Conservation (phyloP, 768 basidiomycete species). For the Russula dissimulans region DNA sequence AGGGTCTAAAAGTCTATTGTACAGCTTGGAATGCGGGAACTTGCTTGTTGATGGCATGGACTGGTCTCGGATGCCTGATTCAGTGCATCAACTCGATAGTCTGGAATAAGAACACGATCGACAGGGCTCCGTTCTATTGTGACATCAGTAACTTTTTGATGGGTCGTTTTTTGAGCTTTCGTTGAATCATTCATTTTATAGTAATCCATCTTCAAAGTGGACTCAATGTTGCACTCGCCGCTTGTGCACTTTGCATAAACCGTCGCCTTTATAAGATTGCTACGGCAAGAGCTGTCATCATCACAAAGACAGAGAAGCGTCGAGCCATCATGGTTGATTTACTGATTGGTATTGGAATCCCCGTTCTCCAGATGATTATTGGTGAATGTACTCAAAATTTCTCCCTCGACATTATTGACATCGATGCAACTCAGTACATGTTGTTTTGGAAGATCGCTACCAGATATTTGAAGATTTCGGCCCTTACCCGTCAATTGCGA, state of each 20-base stretch:
- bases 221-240: conserved; percentile 30
- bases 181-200: conserved; percentile 17
- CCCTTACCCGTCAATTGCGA: conserved; percentile 32
- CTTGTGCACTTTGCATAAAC: conserved; percentile 37
- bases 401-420: background rate
- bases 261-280: conserved; percentile 41
- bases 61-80: conserved; percentile 24
- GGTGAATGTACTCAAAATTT: background rate
- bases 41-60: conserved; percentile 64
- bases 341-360: conserved; percentile 24
- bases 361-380: conserved; percentile 1
- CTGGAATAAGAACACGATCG: conserved; percentile 52
- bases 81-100: conserved; percentile 57
- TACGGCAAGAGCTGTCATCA: conserved; percentile 25
- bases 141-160: conserved; percentile 40
- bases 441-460: background rate
- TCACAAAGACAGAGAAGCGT: conserved; percentile 15
- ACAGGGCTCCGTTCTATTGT: conserved; percentile 42
- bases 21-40: conserved; percentile 63
- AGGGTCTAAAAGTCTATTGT: background rate
- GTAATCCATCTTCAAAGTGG: conserved; percentile 33
- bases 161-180: background rate
- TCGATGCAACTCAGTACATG: background rate
- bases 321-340: conserved; percentile 1
- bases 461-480: conserved; percentile 33